Percentiles rank a stretch among this genome's conserved stretches.
These are phyloP conservation scores for Periconia sp. DNA, from an alignment of 2,329 filamentous ascomycete genomes.

Conservation along the genomic window DNA sequence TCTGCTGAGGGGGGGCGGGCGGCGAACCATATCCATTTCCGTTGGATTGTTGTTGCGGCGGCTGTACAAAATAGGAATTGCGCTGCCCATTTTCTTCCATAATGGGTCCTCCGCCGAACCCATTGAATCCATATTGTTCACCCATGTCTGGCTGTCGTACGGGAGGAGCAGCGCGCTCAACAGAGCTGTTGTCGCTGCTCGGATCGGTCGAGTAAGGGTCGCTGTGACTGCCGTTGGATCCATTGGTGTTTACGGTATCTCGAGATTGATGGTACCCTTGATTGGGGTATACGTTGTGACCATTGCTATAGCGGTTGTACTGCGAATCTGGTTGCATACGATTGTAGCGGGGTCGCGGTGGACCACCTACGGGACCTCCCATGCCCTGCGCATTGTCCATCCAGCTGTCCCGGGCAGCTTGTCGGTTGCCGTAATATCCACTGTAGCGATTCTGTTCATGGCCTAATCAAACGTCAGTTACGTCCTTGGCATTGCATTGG, in stretches of 20 bases:
- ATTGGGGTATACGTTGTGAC: conserved; percentile 48
- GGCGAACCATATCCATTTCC: conserved; percentile 20
- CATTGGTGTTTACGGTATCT: conserved; percentile 81
- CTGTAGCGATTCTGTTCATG: conserved; percentile 40
- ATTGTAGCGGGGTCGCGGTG: conserved; percentile 42
- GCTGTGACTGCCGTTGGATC: conserved; percentile 69
- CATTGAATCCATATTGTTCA: conserved; percentile 62
- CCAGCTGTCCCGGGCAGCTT: conserved; percentile 40
- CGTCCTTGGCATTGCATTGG: background rate
- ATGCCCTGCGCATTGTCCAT: conserved; percentile 31
- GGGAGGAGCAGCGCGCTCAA: conserved; percentile 70
- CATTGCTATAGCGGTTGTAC: conserved; percentile 45
- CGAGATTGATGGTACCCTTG: conserved; percentile 74
- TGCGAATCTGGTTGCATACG: conserved; percentile 49
- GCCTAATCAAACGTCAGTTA: conserved; percentile 8
- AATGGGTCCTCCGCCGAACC: conserved; percentile 49
- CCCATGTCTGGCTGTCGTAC: conserved; percentile 39
- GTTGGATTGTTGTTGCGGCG: conserved; percentile 13
- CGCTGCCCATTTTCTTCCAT: conserved; percentile 42
- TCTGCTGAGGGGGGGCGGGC: conserved; percentile 24
- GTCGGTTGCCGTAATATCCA: conserved; percentile 44
- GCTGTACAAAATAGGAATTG: conserved; percentile 18
- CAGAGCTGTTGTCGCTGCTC: conserved; percentile 92
- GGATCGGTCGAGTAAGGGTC: conserved; percentile 85
- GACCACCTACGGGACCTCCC: conserved; percentile 38